Evolutionary conservation across 2,329 filamentous ascomycete species (phyloP).

Genomic region (Aureobasidium sp.): DNA sequence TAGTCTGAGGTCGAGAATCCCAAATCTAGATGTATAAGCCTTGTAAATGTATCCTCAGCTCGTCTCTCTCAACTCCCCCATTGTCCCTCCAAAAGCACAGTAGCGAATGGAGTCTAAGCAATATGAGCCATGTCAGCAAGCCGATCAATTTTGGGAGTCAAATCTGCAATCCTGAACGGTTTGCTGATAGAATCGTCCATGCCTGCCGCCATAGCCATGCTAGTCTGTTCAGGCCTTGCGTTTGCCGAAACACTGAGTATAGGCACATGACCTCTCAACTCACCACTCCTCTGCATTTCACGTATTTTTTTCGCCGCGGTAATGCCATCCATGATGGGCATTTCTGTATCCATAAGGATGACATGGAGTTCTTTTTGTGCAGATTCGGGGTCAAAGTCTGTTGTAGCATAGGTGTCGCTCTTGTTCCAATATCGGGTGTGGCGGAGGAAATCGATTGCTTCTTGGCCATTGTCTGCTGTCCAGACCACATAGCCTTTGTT

Average conservation of each 20-base stretch:
- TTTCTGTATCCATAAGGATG: constrained; percentile 52
- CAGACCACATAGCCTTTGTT: constrained; percentile 28
- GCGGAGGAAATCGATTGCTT: constrained; percentile 28
- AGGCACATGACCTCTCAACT: constrained; percentile 56
- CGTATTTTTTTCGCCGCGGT: constrained; percentile 63
- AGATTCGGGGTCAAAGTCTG: too few relatives aligned
- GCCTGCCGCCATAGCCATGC: constrained; percentile 60
- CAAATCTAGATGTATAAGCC: too few relatives aligned
- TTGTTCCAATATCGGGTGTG: constrained; percentile 17
- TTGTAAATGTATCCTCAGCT: too few relatives aligned
- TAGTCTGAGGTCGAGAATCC: too few relatives aligned
- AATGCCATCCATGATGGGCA: constrained; percentile 59
- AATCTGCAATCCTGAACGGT: constrained; percentile 14
- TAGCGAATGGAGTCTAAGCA: not conserved
- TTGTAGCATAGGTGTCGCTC: too few relatives aligned
- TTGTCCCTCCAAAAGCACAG: too few relatives aligned
- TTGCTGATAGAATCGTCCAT: constrained; percentile 40
- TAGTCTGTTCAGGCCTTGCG: constrained; percentile 64
- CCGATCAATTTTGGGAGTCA: constrained; percentile 13
- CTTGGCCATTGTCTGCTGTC: constrained; percentile 31
- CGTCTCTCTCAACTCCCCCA: too few relatives aligned
- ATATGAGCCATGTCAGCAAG: not conserved
- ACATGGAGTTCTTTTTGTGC: constrained; percentile 26
- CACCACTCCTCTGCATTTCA: constrained; percentile 55
- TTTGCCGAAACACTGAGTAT: constrained; percentile 77